phyloP scores from a whole-genome alignment of 1,284 basidiomycete genomes.

The Fomitopsis pinicola region DNA sequence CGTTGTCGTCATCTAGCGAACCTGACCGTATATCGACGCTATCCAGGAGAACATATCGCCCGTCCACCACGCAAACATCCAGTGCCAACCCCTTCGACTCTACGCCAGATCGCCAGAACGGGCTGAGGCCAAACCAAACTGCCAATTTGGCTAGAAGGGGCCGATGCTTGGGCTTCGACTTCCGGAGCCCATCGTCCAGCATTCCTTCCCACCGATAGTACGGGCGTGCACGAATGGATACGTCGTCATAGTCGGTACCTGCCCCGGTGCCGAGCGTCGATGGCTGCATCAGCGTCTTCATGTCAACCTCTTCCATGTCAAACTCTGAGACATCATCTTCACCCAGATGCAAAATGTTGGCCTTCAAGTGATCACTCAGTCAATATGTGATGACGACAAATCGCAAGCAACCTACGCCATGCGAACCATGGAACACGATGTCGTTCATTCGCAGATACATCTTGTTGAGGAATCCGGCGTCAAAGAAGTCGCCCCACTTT shows the following conservation, averaged over 20 bases:
- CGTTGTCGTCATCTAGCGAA: background rate
- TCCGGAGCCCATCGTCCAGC: constrained; percentile 49
- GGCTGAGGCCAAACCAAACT: constrained; percentile 65
- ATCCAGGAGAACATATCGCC: constrained; percentile 48
- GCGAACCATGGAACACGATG: constrained; percentile 56
- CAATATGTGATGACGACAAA: too few species aligned
- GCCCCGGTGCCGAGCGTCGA: constrained; percentile 63
- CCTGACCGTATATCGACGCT: constrained; percentile 3
- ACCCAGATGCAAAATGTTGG: constrained; percentile 59
- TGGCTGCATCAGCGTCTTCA: constrained; percentile 43
- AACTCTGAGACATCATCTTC: constrained; percentile 43
- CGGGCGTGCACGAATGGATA: constrained; percentile 54
- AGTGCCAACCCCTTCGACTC: constrained; percentile 52
- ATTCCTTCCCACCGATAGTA: constrained; percentile 71
- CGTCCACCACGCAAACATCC: constrained; percentile 52
- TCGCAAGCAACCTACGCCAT: constrained; percentile 32
- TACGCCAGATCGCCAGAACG: constrained; percentile 49
- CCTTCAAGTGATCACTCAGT: constrained; percentile 30
- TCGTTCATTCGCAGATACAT: constrained; percentile 74
- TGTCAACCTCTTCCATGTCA: constrained; percentile 58
- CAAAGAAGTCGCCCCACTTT: constrained; percentile 50
- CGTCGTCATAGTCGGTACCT: constrained; percentile 69
- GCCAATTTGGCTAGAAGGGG: constrained; percentile 50
- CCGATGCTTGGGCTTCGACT: constrained; percentile 31
- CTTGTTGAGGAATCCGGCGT: constrained; percentile 71